phyloP scores from a whole-genome alignment of 805 yeast genomes.

The Cyberlindnera maritima region DNA sequence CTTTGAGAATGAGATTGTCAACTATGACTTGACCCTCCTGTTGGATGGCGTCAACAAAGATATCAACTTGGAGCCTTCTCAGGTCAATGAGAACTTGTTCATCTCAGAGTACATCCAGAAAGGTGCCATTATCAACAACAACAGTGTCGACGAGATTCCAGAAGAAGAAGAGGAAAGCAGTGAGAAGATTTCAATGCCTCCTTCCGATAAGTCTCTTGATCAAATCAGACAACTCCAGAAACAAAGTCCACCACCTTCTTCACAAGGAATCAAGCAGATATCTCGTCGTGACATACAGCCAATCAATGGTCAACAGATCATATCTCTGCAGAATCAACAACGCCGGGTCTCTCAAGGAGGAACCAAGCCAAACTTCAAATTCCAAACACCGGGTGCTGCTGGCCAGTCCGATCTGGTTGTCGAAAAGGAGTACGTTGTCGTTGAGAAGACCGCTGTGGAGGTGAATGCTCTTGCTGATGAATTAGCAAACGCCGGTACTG shows the following conservation, averaged over 20 bases:
- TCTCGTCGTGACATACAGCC: conserved; percentile 27
- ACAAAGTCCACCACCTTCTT: conserved; percentile 8
- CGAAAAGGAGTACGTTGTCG: conserved; percentile 89
- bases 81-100: conserved; percentile 73
- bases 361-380: conserved; percentile 14
- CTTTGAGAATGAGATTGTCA: conserved; percentile 69
- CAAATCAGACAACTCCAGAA: conserved; percentile 5
- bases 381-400: conserved; percentile 18
- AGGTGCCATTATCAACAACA: conserved; percentile 26
- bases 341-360: conserved; percentile 12
- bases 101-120: conserved; percentile 73
- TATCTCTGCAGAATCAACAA: conserved; percentile 10
- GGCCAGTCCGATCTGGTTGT: conserved; percentile 46
- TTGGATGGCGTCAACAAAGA: conserved; percentile 40
- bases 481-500: conserved; percentile 60
- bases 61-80: conserved; percentile 60
- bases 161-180: conserved; percentile 18
- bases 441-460: conserved; percentile 92
- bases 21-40: conserved; percentile 42
- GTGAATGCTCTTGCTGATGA: conserved; percentile 96
- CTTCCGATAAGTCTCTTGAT: conserved; percentile 7
- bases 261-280: conserved; percentile 20
- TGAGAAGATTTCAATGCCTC: conserved; percentile 1
- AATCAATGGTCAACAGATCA: conserved; percentile 13
- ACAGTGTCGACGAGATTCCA: conserved; percentile 11